Evolutionary conservation across 176 grass and related monocot genomes (phyloP).

Genomic region (Hsuehochloa calcarea): DNA sequence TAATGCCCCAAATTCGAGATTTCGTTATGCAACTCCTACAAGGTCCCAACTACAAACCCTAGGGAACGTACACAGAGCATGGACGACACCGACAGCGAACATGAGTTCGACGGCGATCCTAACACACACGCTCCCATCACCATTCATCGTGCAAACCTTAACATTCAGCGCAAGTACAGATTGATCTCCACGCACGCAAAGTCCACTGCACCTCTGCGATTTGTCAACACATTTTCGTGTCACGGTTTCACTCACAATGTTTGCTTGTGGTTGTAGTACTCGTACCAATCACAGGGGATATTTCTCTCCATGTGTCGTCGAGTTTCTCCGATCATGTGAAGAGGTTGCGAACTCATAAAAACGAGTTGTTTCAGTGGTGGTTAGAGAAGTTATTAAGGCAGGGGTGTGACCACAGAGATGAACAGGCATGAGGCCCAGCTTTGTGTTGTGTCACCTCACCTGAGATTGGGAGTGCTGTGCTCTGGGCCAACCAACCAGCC

Average conservation of each 20-base stretch:
- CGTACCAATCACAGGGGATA: not conserved
- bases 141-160: not conserved
- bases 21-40: not conserved
- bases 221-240: not conserved
- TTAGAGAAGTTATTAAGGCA: not conserved
- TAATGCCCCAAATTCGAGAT: not conserved
- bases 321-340: not conserved
- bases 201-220: not conserved
- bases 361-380: constrained; percentile 13
- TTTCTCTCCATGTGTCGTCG: not conserved
- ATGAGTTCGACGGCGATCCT: not conserved
- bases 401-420: not conserved
- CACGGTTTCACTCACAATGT: not conserved
- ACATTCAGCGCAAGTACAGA: not conserved
- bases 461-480: constrained; percentile 7
- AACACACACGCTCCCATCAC: not conserved
- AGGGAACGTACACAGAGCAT: not conserved
- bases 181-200: not conserved
- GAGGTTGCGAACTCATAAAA: not conserved
- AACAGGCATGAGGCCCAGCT: not conserved
- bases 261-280: not conserved
- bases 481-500: not conserved
- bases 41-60: not conserved
- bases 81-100: not conserved
- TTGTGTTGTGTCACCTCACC: not conserved